These are phyloP conservation scores for Clausena lansium DNA, from an alignment of 345 rosid species.

Conservation along the genomic window DNA sequence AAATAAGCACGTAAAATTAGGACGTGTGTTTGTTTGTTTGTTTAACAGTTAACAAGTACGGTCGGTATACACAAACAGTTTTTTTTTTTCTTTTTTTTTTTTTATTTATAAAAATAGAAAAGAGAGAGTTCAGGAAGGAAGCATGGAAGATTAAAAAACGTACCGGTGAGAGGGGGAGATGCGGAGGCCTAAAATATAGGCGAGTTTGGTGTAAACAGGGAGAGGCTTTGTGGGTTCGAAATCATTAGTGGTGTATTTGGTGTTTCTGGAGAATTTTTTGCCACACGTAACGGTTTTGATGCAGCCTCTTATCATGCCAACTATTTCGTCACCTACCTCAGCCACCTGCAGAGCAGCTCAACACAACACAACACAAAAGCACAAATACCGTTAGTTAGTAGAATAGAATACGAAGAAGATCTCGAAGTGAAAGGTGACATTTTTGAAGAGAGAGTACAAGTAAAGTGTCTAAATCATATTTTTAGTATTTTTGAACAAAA, in stretches of 20 bases:
- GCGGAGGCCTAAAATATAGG: conserved; percentile 87
- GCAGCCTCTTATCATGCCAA: conserved; percentile 92
- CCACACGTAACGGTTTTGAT: conserved; percentile 92
- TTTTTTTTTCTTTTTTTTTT: no score
- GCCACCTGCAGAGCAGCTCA: conserved; percentile 60
- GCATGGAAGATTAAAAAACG: neutral
- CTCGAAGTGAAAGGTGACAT: neutral
- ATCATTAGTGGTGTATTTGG: conserved; percentile 22
- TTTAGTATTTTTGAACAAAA: no score
- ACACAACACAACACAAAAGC: neutral
- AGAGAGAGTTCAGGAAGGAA: neutral
- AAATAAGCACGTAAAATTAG: neutral
- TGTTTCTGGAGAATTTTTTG: conserved; percentile 36
- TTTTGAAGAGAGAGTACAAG: no score
- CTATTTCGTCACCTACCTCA: conserved; percentile 64
- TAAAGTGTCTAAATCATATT: no score
- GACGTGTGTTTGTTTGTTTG: no score
- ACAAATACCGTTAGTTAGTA: neutral
- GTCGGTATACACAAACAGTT: no score
- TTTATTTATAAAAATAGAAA: no score
- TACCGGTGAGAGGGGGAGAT: conserved; percentile 90
- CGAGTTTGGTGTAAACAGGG: conserved; percentile 75
- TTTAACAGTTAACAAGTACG: no score
- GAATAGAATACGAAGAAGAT: neutral
- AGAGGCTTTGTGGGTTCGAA: conserved; percentile 20